Evolutionary conservation across 257 asterid species (phyloP).

Genomic region (Solanum bulbocastanum): DNA sequence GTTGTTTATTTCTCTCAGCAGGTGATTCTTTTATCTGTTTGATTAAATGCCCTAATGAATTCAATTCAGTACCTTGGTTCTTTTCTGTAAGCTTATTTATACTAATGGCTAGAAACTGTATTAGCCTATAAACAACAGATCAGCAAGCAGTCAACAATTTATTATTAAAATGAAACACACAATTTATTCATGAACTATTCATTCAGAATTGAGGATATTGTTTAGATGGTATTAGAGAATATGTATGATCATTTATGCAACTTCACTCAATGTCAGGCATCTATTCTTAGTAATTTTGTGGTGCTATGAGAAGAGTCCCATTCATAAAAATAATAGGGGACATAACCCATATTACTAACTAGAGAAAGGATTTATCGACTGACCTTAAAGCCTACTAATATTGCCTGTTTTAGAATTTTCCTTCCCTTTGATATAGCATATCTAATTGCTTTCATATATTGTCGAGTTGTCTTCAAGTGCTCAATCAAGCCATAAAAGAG

Average conservation of each 20-base stretch:
- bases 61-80: not conserved
- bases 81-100: not conserved
- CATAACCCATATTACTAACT: not conserved
- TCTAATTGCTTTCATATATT: too few relatives aligned
- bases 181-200: too few relatives aligned
- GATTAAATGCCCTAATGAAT: not conserved
- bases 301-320: not conserved
- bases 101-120: not conserved
- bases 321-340: not conserved
- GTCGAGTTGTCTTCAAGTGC: too few relatives aligned
- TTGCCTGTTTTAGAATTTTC: too few relatives aligned
- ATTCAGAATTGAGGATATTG: too few relatives aligned
- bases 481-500: too few relatives aligned
- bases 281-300: too few relatives aligned
- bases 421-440: too few relatives aligned
- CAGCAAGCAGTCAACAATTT: not conserved
- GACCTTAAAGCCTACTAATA: too few relatives aligned
- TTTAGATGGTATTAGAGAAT: too few relatives aligned
- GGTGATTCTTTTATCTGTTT: constrained; percentile 23
- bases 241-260: too few relatives aligned
- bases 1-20: constrained; percentile 74
- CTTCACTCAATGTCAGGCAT: too few relatives aligned
- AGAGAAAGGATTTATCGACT: not conserved
- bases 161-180: not conserved
- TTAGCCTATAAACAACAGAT: not conserved